These are phyloP conservation scores for Venturiaceae sp. DNA, from an alignment of 2,329 filamentous ascomycete species.

Conservation along the genomic window DNA sequence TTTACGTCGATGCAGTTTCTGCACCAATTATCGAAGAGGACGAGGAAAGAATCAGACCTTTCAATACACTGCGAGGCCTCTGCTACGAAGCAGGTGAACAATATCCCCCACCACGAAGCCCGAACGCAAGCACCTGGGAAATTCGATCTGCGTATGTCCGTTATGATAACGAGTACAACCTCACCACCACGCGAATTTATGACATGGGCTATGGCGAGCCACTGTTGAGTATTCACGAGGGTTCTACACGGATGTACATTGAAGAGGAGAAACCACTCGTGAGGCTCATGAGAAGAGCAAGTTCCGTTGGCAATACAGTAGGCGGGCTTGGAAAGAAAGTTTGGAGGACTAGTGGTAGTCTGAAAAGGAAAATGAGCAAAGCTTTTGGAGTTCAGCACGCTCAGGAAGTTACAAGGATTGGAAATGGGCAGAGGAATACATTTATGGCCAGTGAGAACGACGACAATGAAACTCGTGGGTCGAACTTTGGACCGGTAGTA, in stretches of 20 bases:
- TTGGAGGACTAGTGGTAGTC: not conserved
- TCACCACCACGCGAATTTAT: not conserved
- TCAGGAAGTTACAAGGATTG: no score
- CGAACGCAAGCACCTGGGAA: no score
- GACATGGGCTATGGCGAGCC: not conserved
- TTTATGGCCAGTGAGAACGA: no score
- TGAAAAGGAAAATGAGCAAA: not conserved
- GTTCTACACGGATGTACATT: not conserved
- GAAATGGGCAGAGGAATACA: no score
- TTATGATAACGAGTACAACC: not conserved
- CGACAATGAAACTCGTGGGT: no score
- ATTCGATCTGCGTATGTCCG: not conserved
- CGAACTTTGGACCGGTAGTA: no score
- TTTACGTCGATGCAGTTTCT: not conserved
- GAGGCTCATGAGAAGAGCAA: not conserved
- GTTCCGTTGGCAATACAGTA: not conserved
- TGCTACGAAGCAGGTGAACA: not conserved
- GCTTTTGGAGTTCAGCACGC: not conserved
- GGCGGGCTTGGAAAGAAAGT: not conserved
- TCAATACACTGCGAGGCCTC: not conserved
- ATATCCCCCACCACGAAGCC: not conserved
- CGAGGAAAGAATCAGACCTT: not conserved
- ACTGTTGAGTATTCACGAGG: not conserved
- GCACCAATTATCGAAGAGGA: not conserved
- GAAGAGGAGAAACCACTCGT: not conserved